A percentile compares a stretch with the other conserved stretches of the same genome.
Conservation (phyloP, 164 flowering plant species). For the Vitis cinerea region DNA sequence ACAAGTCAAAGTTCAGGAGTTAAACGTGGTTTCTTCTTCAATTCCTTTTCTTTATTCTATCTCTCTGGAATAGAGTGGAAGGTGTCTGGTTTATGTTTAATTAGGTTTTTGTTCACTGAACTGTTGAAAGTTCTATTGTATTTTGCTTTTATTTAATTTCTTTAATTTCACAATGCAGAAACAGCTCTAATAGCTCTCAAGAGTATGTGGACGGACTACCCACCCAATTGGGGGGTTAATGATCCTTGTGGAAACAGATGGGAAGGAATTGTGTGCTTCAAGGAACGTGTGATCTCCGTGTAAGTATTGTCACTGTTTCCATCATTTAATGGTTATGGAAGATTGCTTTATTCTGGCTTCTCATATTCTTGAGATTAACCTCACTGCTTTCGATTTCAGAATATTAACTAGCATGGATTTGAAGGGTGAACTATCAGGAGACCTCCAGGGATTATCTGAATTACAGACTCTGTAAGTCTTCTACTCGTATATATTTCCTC, state of each 20-base stretch:
- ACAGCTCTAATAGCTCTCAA: conserved; percentile 23
- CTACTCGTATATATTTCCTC: not conserved
- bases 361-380: not conserved
- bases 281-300: conserved; percentile 42
- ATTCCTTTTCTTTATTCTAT: too few relatives aligned
- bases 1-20: too few relatives aligned
- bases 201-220: conserved; percentile 25
- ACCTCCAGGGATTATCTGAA: conserved; percentile 35
- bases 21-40: too few relatives aligned
- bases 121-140: too few relatives aligned
- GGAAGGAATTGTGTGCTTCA: conserved; percentile 43
- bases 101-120: too few relatives aligned
- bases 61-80: too few relatives aligned
- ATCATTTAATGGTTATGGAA: not conserved
- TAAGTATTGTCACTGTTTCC: conserved; percentile 11
- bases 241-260: conserved; percentile 52
- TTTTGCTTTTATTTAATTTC: too few relatives aligned
- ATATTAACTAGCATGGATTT: conserved; percentile 37
- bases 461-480: conserved; percentile 45
- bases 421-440: conserved; percentile 37
- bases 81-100: too few relatives aligned
- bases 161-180: conserved; percentile 17
- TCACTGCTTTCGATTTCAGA: conserved; percentile 24
- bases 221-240: conserved; percentile 34
- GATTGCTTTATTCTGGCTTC: not conserved